Percentiles rank a stretch among this genome's conserved stretches.
phyloP scores from a whole-genome alignment of 2,329 filamentous ascomycete genomes.

The Alternaria viburni region DNA sequence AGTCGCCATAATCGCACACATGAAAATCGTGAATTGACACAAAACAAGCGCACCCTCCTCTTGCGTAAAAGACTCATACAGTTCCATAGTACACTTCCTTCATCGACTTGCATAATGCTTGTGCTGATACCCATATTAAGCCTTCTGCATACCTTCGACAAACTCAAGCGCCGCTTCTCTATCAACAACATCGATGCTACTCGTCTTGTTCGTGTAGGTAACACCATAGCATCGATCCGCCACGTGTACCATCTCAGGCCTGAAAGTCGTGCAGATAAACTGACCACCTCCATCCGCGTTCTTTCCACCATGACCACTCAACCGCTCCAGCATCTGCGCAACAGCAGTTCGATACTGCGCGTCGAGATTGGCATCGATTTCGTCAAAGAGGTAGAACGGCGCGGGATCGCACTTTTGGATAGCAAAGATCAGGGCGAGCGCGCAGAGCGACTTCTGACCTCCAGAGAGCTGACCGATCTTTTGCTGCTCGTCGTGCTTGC shows the following conservation, averaged over 20 bases:
- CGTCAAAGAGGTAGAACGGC: constrained; percentile 98
- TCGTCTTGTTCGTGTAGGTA: constrained; percentile 89
- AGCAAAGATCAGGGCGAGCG: constrained; percentile 97
- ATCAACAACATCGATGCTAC: constrained; percentile 87
- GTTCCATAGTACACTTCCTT: background rate
- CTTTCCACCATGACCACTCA: constrained; percentile 48
- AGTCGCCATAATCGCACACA: background rate
- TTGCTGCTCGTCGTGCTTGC: constrained; percentile 97
- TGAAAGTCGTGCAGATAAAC: constrained; percentile 99
- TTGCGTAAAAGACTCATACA: background rate
- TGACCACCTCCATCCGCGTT: constrained; percentile 65
- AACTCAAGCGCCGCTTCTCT: constrained; percentile 89
- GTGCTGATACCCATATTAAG: background rate
- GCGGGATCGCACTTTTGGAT: constrained; percentile 97
- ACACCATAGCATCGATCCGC: constrained; percentile 99
- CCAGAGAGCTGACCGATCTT: constrained; percentile 96
- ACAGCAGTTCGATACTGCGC: constrained; percentile 97
- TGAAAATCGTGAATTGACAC: background rate
- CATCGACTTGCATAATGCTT: background rate
- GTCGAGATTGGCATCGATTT: constrained; percentile 97
- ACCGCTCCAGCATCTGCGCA: constrained; percentile 78
- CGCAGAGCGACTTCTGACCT: constrained; percentile 97
- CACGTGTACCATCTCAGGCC: constrained; percentile 92
- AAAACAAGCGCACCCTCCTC: background rate
- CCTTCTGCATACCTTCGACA: constrained; percentile 79